These are phyloP conservation scores for Metschnikowia dekortorum DNA, from an alignment of 805 yeast genomes.

Conservation along the genomic window DNA sequence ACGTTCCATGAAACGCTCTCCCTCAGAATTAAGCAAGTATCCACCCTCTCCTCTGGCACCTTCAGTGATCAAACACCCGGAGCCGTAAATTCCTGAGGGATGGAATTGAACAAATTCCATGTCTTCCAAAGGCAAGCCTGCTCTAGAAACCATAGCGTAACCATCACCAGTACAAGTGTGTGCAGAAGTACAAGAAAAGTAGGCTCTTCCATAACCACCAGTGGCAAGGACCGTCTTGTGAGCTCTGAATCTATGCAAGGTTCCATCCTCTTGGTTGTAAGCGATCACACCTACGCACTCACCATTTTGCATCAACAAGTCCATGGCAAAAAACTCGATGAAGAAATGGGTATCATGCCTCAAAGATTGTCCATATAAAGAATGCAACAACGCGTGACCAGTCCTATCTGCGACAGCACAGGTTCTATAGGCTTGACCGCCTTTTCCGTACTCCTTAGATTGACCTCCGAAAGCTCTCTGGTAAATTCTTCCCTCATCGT, in stretches of 20 bases:
- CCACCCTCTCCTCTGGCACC: constrained; percentile 99
- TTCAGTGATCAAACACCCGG: constrained; percentile 98
- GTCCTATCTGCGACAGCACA: constrained; percentile 99
- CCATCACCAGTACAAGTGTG: constrained; percentile 99
- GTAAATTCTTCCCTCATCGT: constrained; percentile 92
- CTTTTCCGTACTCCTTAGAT: constrained; percentile 90
- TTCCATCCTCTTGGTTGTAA: constrained; percentile 98
- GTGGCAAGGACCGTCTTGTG: constrained; percentile 96
- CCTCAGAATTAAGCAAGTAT: constrained; percentile 89
- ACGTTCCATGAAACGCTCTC: constrained; percentile 99
- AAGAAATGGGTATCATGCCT: constrained; percentile 97
- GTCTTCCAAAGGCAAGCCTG: constrained; percentile 97
- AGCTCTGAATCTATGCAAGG: constrained; percentile 94
- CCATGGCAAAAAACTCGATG: constrained; percentile 95
- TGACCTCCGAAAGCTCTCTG: constrained; percentile 99
- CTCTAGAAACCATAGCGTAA: constrained; percentile 96
- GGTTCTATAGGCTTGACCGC: constrained; percentile 98
- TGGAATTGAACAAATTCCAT: constrained; percentile 98
- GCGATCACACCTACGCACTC: constrained; percentile 96
- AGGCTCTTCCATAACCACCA: constrained; percentile 98
- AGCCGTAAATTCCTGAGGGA: constrained; percentile 98
- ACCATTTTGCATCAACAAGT: constrained; percentile 90
- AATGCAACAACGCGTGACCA: constrained; percentile 94
- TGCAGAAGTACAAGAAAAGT: constrained; percentile 98
- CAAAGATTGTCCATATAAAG: constrained; percentile 92